Evolutionary conservation across 78 protist species (phyloP), one percentile per base, ranked within the genome.

Genomic region (Dictyostelium capitatum): DNA sequence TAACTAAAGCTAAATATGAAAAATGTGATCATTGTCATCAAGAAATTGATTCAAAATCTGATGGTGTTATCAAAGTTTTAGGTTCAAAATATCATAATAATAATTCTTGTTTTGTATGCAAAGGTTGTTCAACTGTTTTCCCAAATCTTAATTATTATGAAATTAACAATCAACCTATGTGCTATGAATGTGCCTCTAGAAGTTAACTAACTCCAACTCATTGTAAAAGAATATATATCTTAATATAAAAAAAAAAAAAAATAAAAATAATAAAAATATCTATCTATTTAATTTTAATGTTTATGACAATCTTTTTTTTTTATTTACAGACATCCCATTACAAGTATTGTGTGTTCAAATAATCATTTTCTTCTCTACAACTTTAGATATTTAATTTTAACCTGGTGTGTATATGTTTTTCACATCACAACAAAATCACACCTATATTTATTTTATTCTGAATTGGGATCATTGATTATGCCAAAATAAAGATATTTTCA

Each of bases 1-100:
- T 15, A 10, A 75, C 83, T 19, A 70, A 64, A 25, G n/a, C 92
- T 7, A 85, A 85, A 43, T 37, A 37, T 20, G 92, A 85, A 30
- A 17, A 25, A 43, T 85, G 92, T 30, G 83, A 85, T 47, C 37
- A 23, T n/a, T 85, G 92, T n/a, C n/a, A 46, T 14, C 50, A 85
- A 25, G 74, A 23, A 4, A 85, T 85, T 20, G 77, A 62, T 9
- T 75, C 79, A 23, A 85, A 72, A 59, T 56, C 80, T 15, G 92
- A 85, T n/a, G 92, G 92, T 48, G 82, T 85, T 1, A 85, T 85
- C n/a, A 85, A 85, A 32, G 92, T 85, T 4, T 64, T 85, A 2
- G 92, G 92, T 12, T 41, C 30, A 0, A 85, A 75, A 59, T 85
- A 57, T 30, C 92, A 85, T 62, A 85, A 85, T 10, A 85, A 85